Conservation (phyloP, 495 filamentous ascomycete genomes). For the Podospora australis region DNA sequence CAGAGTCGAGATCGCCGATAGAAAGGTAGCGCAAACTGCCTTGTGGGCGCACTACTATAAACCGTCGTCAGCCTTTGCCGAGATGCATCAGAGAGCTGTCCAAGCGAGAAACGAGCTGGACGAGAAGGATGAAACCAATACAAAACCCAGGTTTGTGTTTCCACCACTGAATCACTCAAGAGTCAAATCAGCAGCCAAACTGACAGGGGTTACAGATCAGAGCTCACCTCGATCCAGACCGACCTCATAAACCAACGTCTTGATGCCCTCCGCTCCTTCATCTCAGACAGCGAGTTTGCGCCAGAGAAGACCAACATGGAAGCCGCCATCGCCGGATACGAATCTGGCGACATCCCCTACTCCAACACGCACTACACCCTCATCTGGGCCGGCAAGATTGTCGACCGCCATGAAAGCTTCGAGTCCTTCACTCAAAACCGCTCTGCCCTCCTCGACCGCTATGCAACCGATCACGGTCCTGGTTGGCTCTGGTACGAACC, state of each 20-base stretch:
- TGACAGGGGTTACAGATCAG: slow-evolving; percentile 17
- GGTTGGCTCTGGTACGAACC: slow-evolving; percentile 49
- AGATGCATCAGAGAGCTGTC: slow-evolving; percentile 26
- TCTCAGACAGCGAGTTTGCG: slow-evolving; percentile 29
- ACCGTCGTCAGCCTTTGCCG: slow-evolving; percentile 20
- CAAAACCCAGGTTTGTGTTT: slow-evolving; percentile 28
- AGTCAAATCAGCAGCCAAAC: not conserved
- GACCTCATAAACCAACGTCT: slow-evolving; percentile 28
- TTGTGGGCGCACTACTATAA: slow-evolving; percentile 26
- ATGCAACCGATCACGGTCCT: slow-evolving; percentile 29
- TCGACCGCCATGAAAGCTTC: slow-evolving; percentile 34
- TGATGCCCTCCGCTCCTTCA: slow-evolving; percentile 21
- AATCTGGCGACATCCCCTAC: slow-evolving; percentile 34
- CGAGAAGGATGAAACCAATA: slow-evolving; percentile 34
- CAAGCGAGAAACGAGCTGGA: slow-evolving; percentile 28
- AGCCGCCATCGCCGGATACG: slow-evolving; percentile 38
- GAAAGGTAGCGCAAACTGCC: slow-evolving; percentile 31
- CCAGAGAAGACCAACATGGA: slow-evolving; percentile 38
- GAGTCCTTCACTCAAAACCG: slow-evolving; percentile 33
- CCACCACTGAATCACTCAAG: not conserved
- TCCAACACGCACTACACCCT: slow-evolving; percentile 36
- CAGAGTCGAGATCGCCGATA: slow-evolving; percentile 32
- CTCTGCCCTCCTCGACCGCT: slow-evolving; percentile 35
- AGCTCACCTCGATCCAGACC: slow-evolving; percentile 13
- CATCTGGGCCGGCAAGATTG: slow-evolving; percentile 40